Base-by-base conservation (phyloP, 345 rosid species). In the Ceriops tagal region DNA sequence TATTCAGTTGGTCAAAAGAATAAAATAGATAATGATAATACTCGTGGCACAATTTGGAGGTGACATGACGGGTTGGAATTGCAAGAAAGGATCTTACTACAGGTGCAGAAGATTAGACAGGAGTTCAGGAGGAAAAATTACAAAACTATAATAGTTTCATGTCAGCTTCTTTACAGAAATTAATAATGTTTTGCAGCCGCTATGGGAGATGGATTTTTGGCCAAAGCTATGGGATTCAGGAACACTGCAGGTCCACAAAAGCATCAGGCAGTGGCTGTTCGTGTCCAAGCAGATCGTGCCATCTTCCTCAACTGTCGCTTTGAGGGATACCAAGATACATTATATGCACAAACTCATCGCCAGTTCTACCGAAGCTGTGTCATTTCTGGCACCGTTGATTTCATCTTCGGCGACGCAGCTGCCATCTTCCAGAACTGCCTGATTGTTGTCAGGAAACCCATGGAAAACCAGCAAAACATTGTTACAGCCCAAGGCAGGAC, bases 321-420 rank as follows among this genome's bases (percentile, higher is more conserved):
- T 11, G 98, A 93, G 65, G 91, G 97, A 0, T 81, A 77, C 79
- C 93, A 89, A 71, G 81, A 88, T 82, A 89, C 98, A 5, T 70
- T 93, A 22, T 77, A 89, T 43, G 93, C 61, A 7, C 93, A 89
- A 67, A 77, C 93, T 5, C 98, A 93, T 71, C 92, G 98, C 7
- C 97, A 93, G 56, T 91, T 73, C 75, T 93, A 86, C 77, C 73
- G 84, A 35, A 82, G 88, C 75, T 91, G 96, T 8, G 86, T 91
- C 49, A 75, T 93, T 15, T 1, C 79, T 0, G 98, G 98, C 5
- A 91, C 96, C 0, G 61, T 88, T 2, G 98, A 93, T 58, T 89
- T 93, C 83, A 89, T 93, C 62, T 91, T 93, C 6, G 98, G 98
- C 0, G 98, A 93, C 20, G 96, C 98, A 0, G 74, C 95, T 0